Base-by-base conservation (phyloP, 768 basidiomycete genomes). In the Mycena polygramma region DNA sequence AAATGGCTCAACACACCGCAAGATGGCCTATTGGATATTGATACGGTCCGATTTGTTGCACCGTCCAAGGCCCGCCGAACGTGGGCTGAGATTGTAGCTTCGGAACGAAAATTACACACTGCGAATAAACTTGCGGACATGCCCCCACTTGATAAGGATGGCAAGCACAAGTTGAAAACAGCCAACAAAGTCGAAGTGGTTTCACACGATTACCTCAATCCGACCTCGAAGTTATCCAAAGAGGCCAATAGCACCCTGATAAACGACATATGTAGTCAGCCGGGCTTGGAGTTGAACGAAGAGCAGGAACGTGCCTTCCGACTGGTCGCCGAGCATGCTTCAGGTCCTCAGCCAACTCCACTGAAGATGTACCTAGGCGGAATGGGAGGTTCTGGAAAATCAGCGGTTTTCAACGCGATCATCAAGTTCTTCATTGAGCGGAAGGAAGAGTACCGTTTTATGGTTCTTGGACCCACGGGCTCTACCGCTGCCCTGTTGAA, bases 281-380 rank as follows among this genome's bases (percentile, higher is more conserved):
- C 35, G 48, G 0, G n/a, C 68, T 2, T 75, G 74, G 48, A 53
- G 24, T 0, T 82, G 6, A 83, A 83, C 63, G 35, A 46, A 6
- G 81, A 82, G 54, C 82, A 83, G 66, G 66, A 77, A 11, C 52
- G 78, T 41, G 82, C 80, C 0, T 82, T 79, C 53, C 30, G 69
- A 0, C 79, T 82, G 24, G 65, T 82, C 19, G 71, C 79, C 1
- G 65, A 76, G 15, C 78, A 79, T 66, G 63, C 67, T 14, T 49
- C 43, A 14, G n/a, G 6, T n/a, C 15, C 30, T 26, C 9, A 68
- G 30, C 17, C 54, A 0, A 54, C 66, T 19, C 77, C 76, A 8
- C 37, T 81, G 1, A 78, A 74, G 41, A 79, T 81, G 78, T 79
- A 79, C 60, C 63, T 81, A 0, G 80, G 76, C 10, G 82, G 82